Percentiles rank a stretch among this genome's conserved stretches.
These are phyloP conservation scores for Climacium dendroides DNA, from an alignment of 225 moss, liverwort and hornwort species.

Conservation along the genomic window DNA sequence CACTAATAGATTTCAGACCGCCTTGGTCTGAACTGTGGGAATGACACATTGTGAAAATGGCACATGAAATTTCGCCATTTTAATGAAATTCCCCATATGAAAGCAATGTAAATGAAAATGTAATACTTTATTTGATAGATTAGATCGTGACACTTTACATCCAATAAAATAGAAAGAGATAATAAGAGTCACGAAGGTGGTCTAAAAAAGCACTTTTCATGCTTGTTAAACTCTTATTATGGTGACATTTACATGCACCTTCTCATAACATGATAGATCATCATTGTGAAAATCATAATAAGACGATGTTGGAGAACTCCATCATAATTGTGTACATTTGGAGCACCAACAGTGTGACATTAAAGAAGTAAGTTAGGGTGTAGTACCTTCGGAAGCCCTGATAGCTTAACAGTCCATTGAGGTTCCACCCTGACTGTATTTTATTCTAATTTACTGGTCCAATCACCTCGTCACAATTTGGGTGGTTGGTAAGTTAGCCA, in stretches of 20 bases:
- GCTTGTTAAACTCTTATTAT: background rate
- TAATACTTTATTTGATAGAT: background rate
- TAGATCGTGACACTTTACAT: fast-evolving
- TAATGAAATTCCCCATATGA: too few species aligned
- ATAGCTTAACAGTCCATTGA: too few species aligned
- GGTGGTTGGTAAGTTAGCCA: background rate
- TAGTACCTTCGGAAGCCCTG: background rate
- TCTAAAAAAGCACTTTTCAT: background rate
- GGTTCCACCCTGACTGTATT: background rate
- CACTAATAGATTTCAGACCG: too few species aligned
- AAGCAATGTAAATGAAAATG: background rate
- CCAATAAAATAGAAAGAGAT: background rate
- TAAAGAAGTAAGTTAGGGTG: background rate
- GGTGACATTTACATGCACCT: too few species aligned
- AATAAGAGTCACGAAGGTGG: background rate
- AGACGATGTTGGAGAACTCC: background rate
- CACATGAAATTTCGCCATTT: too few species aligned
- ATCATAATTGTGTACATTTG: background rate
- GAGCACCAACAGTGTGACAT: background rate
- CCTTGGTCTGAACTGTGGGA: too few species aligned
- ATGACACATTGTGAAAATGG: too few species aligned
- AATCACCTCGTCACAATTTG: background rate
- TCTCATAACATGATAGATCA: background rate
- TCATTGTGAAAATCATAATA: background rate
- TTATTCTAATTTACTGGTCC: background rate